These are phyloP conservation scores for Heterobasidion irregulare DNA, from an alignment of 1,284 basidiomycete species.

Conservation along the genomic window DNA sequence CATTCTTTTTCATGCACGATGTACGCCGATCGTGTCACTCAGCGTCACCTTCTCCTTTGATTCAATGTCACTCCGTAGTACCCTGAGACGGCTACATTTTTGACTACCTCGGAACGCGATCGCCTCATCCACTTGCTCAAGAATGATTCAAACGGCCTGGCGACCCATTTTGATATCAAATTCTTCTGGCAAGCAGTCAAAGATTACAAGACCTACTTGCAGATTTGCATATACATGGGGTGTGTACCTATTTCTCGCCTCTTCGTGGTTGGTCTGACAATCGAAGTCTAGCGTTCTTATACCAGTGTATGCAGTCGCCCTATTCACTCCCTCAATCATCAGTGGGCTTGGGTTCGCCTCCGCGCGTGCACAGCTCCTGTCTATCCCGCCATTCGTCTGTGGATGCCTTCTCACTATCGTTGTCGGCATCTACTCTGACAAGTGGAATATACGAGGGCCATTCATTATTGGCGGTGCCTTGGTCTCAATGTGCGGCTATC, in stretches of 20 bases:
- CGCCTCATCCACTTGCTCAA: constrained; percentile 21
- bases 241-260: constrained; percentile 12
- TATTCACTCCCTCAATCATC: constrained; percentile 53
- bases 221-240: constrained; percentile 36
- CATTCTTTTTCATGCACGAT: constrained; percentile 38
- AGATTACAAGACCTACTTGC: constrained; percentile 37
- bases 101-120: constrained; percentile 26
- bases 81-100: constrained; percentile 33
- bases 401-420: constrained; percentile 33
- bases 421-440: constrained; percentile 35
- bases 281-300: constrained; percentile 29
- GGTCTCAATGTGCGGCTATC: constrained; percentile 36
- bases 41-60: neutral
- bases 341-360: constrained; percentile 45
- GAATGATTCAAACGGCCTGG: constrained; percentile 20
- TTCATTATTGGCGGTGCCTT: constrained; percentile 30
- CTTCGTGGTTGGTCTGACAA: neutral
- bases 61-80: constrained; percentile 14
- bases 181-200: constrained; percentile 31
- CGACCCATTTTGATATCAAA: constrained; percentile 24
- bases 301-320: constrained; percentile 48
- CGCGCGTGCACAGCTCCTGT: constrained; percentile 49
- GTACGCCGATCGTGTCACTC: constrained; percentile 14
- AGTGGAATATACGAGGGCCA: constrained; percentile 31
- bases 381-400: constrained; percentile 40